phyloP scores from a whole-genome alignment of 768 basidiomycete species.

The Xerocomus potaroensis region DNA sequence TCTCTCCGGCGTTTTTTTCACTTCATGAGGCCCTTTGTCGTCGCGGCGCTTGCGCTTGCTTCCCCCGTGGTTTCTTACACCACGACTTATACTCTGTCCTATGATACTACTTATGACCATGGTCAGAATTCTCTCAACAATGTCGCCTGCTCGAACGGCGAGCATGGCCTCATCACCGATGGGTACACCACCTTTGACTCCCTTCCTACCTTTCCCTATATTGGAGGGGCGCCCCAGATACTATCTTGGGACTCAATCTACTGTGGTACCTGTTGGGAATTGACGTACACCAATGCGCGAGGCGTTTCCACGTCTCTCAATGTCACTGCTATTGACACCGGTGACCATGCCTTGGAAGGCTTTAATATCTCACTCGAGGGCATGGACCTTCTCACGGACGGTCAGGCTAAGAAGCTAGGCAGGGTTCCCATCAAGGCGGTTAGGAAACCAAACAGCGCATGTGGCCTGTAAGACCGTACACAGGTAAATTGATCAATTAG shows the following conservation, averaged over 20 bases:
- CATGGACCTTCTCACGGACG: slow-evolving; percentile 35
- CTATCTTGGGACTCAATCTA: slow-evolving; percentile 46
- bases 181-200: slow-evolving; percentile 46
- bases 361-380: slow-evolving; percentile 36
- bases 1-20: not conserved
- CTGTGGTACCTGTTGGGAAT: slow-evolving; percentile 60
- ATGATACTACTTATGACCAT: slow-evolving; percentile 50
- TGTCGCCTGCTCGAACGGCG: slow-evolving; percentile 50
- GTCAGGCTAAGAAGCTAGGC: slow-evolving; percentile 27
- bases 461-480: slow-evolving; percentile 8
- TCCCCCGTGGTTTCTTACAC: slow-evolving; percentile 2
- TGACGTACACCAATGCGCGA: slow-evolving; percentile 39
- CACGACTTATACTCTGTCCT: slow-evolving; percentile 29
- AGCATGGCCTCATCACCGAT: slow-evolving; percentile 43
- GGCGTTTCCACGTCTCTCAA: slow-evolving; percentile 37
- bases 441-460: slow-evolving; percentile 12
- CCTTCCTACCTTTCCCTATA: slow-evolving; percentile 55
- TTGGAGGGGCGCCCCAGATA: slow-evolving; percentile 53
- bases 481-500: not conserved
- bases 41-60: slow-evolving; percentile 7
- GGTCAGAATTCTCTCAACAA: slow-evolving; percentile 33
- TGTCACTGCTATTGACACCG: slow-evolving; percentile 50
- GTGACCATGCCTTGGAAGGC: slow-evolving; percentile 21
- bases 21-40: slow-evolving; percentile 7
- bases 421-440: slow-evolving; percentile 19